Percentiles rank a stretch among this genome's conserved stretches.
Conservation (phyloP, 345 rosid species). For the Trapa bicornis region DNA sequence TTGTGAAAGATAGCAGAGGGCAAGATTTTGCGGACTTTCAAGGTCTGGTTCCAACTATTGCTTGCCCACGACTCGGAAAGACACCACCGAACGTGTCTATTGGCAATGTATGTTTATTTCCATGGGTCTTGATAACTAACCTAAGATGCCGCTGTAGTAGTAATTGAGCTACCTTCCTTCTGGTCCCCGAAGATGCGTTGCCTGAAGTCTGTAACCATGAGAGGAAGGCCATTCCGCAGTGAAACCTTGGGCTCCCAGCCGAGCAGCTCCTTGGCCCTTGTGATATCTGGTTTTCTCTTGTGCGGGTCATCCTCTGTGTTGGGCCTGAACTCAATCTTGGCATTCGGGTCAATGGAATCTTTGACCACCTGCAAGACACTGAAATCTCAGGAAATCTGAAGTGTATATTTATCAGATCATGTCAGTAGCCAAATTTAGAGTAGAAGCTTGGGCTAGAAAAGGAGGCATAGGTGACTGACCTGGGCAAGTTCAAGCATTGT, state of each 20-base stretch:
- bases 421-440: not conserved
- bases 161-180: conserved; percentile 36
- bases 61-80: not conserved
- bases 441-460: not conserved
- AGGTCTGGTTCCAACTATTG: not conserved
- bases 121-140: not conserved
- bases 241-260: conserved; percentile 94
- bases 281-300: conserved; percentile 97
- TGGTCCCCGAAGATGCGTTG: conserved; percentile 90
- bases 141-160: conserved; percentile 16
- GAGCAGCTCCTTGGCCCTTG: conserved; percentile 73
- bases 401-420: not conserved
- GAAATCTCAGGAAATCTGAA: not conserved
- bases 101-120: not conserved
- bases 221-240: conserved; percentile 79
- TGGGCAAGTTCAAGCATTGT: conserved; percentile 97
- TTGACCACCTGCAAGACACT: conserved; percentile 60
- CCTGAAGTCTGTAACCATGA: conserved; percentile 86
- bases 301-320: conserved; percentile 99
- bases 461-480: conserved; percentile 21
- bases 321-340: conserved; percentile 81
- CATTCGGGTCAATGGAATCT: conserved; percentile 87
- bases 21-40: too few relatives aligned
- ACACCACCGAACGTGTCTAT: not conserved
- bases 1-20: not conserved